Conservation (phyloP, 306 rosid species). For the Acmispon strigosus region DNA sequence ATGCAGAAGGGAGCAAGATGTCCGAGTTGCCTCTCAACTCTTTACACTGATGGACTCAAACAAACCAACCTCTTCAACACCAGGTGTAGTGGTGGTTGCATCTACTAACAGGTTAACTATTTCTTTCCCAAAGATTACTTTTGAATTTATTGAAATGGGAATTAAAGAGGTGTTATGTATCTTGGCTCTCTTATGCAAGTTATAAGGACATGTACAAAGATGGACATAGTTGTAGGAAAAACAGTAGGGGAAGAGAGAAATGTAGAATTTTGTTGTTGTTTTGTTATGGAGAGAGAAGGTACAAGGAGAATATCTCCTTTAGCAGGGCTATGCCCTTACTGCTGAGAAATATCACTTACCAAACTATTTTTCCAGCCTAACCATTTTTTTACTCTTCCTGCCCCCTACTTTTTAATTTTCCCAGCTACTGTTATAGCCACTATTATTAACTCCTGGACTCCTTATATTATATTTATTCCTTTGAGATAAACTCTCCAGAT, state of each 20-base stretch:
- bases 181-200: background rate
- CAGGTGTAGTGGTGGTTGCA: slow-evolving; percentile 80
- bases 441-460: too few relatives aligned
- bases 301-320: background rate
- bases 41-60: slow-evolving; percentile 65
- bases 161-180: background rate
- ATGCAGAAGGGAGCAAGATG: slow-evolving; percentile 80
- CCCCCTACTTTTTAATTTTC: too few relatives aligned
- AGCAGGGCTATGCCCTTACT: background rate
- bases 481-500: too few relatives aligned
- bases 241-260: background rate
- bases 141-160: background rate
- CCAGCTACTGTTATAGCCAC: background rate
- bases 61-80: slow-evolving; percentile 40
- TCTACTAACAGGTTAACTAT: slow-evolving; percentile 74
- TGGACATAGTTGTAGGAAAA: background rate
- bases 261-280: background rate
- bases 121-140: background rate
- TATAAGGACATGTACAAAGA: background rate
- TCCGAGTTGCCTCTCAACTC: slow-evolving; percentile 73
- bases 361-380: background rate
- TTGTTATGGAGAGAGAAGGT: background rate
- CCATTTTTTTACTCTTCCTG: background rate
- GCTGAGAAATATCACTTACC: background rate
- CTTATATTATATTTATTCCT: too few relatives aligned